These are phyloP conservation scores for Thoreauomyces humboldtii DNA, from an alignment of 192 early-diverging fungal species.

Conservation along the genomic window DNA sequence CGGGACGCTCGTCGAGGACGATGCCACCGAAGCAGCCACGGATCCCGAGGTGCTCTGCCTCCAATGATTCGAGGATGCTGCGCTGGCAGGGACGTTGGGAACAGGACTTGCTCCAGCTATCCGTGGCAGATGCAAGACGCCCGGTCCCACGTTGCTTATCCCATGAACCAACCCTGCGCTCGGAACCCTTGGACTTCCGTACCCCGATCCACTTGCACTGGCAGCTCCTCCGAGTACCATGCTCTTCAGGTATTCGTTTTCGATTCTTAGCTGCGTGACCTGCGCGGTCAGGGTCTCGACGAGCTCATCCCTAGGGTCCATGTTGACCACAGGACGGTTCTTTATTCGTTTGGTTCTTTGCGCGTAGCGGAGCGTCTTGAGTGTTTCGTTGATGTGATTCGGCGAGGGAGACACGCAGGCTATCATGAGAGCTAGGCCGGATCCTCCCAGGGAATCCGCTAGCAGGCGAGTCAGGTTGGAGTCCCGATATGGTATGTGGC, in stretches of 20 bases:
- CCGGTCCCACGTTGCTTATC: too few relatives aligned
- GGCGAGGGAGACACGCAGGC: conserved; percentile 45
- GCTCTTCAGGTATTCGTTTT: conserved; percentile 36
- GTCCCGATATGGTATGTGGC: conserved; percentile 62
- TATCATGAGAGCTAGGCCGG: conserved; percentile 58
- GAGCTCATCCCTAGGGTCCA: conserved; percentile 40
- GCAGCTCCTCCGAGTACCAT: neutral
- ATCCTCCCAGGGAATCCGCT: conserved; percentile 53
- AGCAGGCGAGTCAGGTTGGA: conserved; percentile 59
- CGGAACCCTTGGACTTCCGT: too few relatives aligned
- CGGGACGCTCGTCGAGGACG: too few relatives aligned
- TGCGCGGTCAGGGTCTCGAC: conserved; percentile 35
- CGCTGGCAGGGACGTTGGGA: too few relatives aligned
- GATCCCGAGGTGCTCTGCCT: too few relatives aligned
- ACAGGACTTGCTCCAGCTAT: too few relatives aligned
- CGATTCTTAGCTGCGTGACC: conserved; percentile 35
- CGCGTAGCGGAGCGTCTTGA: conserved; percentile 62
- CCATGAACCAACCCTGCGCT: too few relatives aligned
- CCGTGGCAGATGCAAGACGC: too few relatives aligned
- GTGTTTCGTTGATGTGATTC: conserved; percentile 38
- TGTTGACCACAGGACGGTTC: conserved; percentile 41
- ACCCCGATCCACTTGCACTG: too few relatives aligned
- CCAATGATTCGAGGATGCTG: too few relatives aligned
- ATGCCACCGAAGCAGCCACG: too few relatives aligned
- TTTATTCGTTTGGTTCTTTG: conserved; percentile 41